These are phyloP conservation scores for Singerocomus inundabilis DNA, from an alignment of 1,284 basidiomycete genomes.

Conservation along the genomic window DNA sequence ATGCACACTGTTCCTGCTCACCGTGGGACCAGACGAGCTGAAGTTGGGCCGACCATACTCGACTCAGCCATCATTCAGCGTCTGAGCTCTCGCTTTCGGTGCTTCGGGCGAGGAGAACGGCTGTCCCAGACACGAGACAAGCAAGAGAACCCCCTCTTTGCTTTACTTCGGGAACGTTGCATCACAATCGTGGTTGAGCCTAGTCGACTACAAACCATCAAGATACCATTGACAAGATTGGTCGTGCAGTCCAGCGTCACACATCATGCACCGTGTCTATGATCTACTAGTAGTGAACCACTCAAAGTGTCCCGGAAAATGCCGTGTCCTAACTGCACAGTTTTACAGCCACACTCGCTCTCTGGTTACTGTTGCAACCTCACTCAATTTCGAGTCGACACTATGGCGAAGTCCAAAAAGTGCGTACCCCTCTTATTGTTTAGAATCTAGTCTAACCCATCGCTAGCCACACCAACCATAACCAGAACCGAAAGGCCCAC, in stretches of 20 bases:
- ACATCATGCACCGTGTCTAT: too few species aligned
- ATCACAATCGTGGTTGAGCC: too few species aligned
- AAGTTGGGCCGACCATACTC: neutral
- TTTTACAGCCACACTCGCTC: constrained; percentile 41
- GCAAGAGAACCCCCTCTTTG: neutral
- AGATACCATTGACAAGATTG: neutral
- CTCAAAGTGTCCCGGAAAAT: constrained; percentile 14
- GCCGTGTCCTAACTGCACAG: constrained; percentile 37
- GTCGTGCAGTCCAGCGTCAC: neutral
- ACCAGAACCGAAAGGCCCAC: constrained; percentile 95
- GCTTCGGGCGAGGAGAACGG: neutral
- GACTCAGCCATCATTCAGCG: neutral
- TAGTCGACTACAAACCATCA: neutral
- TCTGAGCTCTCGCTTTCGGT: neutral
- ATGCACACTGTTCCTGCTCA: too few species aligned
- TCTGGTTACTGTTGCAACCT: too few species aligned
- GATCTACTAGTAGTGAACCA: too few species aligned
- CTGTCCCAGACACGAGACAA: neutral
- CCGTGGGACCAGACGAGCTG: neutral
- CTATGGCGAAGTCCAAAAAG: constrained; percentile 85
- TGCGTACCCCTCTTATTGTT: constrained; percentile 33
- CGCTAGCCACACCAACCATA: constrained; percentile 83
- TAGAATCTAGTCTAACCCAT: constrained; percentile 9
- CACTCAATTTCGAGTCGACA: constrained; percentile 36
- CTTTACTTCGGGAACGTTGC: too few species aligned